Evolutionary conservation across 257 asterid species (phyloP).

Genomic region (Solanum gandarillasii): DNA sequence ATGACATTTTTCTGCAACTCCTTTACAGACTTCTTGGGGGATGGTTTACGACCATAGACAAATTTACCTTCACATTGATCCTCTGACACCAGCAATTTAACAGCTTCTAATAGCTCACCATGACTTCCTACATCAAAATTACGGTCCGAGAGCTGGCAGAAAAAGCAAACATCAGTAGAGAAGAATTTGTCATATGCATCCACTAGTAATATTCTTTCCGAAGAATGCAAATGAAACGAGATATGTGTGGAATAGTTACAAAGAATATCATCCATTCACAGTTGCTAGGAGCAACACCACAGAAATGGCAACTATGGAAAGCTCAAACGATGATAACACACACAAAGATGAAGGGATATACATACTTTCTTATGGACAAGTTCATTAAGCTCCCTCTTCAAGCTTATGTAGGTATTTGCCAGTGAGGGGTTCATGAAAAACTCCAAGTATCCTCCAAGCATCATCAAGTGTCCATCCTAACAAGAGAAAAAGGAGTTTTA

Average conservation of each 20-base stretch:
- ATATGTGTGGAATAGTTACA: background rate
- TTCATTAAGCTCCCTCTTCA: constrained; percentile 77
- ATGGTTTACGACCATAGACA: constrained; percentile 60
- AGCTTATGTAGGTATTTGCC: constrained; percentile 45
- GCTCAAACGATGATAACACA: background rate
- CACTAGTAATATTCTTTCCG: background rate
- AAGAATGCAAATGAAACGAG: background rate
- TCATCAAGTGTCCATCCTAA: constrained; percentile 87
- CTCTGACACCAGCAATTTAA: constrained; percentile 64
- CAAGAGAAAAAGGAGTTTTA: constrained; percentile 9
- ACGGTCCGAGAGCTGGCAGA: constrained; percentile 66
- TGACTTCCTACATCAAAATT: constrained; percentile 38
- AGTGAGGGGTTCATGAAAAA: constrained; percentile 72
- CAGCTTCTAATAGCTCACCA: constrained; percentile 59
- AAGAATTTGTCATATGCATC: background rate
- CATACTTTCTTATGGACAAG: constrained; percentile 63
- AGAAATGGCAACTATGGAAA: background rate
- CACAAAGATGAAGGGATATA: background rate
- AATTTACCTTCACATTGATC: constrained; percentile 85
- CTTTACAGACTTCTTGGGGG: constrained; percentile 31
- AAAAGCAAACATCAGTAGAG: constrained; percentile 13
- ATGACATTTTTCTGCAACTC: constrained; percentile 8
- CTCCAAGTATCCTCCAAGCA: constrained; percentile 88
- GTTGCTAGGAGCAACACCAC: background rate
- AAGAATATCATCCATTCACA: background rate